Evolutionary conservation across 441 rosid genomes (phyloP), one percentile per base, ranked within the genome.

Genomic region (Capsella rubella): DNA sequence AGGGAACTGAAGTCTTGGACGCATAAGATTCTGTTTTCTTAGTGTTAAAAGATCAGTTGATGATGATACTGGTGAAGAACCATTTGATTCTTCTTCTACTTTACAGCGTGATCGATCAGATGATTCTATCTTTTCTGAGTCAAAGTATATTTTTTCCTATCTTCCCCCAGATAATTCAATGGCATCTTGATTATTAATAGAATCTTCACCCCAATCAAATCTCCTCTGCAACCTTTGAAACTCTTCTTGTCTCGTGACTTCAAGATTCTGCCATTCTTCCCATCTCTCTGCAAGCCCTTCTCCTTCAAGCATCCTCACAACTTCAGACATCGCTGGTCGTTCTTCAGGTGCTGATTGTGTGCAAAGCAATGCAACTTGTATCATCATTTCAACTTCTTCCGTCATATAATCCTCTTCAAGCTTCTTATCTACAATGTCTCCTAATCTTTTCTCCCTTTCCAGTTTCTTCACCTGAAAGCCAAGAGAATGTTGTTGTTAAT

Each of bases 201-300:
- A 95, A 84, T 95, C 97, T 72, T 89, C 96, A 43, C 92, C 97
- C 89, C 92, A 90, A 72, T 92, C 87, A 46, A 95, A 88, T 66
- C 98, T 84, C 75, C 97, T 85, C 77, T 90, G 96, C 74, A 92
- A 32, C 75, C 93, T 85, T 80, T 90, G 94, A 18, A 92, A 86
- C 74, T 92, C 97, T 82, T 92, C 94, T 79, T 94, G 85, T 27
- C 96, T 90, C 4, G 83, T 88, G n/a, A 87, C 96, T 84, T 94
- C 97, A 12, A 85, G 87, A 15, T 89, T 82, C 87, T 87, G 95
- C 97, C 97, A 94, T 72, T 92, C 99, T 81, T 94, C 93, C 99
- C 99, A 94, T 81, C 97, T 86, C 82, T 92, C 97, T 0, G 99
- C 97, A 52, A 94, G 80, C 52, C 97, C 99, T 71, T 94, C 99